These are phyloP conservation scores for Coemansia sp. DNA, from an alignment of 192 early-diverging fungal genomes.

Conservation along the genomic window DNA sequence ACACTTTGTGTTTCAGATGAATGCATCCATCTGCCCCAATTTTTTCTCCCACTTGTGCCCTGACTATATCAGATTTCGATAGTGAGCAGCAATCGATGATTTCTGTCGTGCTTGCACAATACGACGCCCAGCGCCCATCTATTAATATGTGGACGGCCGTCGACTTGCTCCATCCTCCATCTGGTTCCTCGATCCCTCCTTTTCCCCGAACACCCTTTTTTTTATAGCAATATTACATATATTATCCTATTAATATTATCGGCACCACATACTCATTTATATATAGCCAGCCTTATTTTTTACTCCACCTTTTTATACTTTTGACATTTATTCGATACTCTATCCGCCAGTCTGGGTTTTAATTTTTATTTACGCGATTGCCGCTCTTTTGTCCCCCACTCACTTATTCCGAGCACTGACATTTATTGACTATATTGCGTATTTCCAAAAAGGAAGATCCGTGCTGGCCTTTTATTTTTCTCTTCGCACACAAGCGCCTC, in stretches of 20 bases:
- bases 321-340: not conserved
- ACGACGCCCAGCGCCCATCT: not conserved
- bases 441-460: not conserved
- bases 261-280: not conserved
- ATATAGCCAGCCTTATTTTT: not conserved
- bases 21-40: not conserved
- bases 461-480: not conserved
- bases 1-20: not conserved
- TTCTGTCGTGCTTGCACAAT: conserved; percentile 4
- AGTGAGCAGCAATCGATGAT: conserved; percentile 1
- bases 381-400: not conserved
- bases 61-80: conserved; percentile 7
- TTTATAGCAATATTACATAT: not conserved
- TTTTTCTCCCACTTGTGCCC: not conserved
- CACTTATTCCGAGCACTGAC: not conserved
- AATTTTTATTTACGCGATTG: not conserved
- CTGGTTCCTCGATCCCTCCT: not conserved
- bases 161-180: not conserved
- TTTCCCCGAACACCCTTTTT: not conserved
- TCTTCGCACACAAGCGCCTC: not conserved
- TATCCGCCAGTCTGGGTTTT: conserved; percentile 7
- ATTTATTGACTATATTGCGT: conserved; percentile 1
- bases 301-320: conserved; percentile 1
- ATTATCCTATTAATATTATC: conserved; percentile 1
- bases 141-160: not conserved